Percentiles rank a stretch among this genome's conserved stretches.
phyloP scores from a whole-genome alignment of 176 grass and related monocot species.

The Guadua angustifolia region DNA sequence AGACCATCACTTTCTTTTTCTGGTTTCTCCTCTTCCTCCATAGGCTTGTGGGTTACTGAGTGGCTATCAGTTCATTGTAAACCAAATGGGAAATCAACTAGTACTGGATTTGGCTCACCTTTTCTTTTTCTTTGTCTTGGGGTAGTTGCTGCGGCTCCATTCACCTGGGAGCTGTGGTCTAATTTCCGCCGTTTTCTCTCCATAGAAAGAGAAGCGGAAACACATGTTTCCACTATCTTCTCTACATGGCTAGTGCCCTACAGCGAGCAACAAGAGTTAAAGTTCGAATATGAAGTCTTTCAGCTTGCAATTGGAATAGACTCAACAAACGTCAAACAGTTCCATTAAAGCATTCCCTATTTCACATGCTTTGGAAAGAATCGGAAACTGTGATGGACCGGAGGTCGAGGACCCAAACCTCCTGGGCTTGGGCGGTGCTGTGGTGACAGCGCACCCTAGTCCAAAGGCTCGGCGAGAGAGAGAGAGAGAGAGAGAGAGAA shows the following conservation, averaged over 20 bases:
- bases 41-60: constrained; percentile 36
- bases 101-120: constrained; percentile 18
- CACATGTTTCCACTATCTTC: constrained; percentile 57
- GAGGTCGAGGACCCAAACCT: too few relatives aligned
- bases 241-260: constrained; percentile 60
- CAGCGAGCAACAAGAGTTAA: constrained; percentile 44
- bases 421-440: too few relatives aligned
- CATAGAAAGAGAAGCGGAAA: constrained; percentile 38
- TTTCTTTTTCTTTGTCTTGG: constrained; percentile 50
- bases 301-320: neutral
- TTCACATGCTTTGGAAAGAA: too few relatives aligned
- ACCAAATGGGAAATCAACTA: constrained; percentile 10
- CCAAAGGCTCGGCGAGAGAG: too few relatives aligned
- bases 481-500: too few relatives aligned
- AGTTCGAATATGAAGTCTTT: constrained; percentile 1
- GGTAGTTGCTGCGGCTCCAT: neutral
- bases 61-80: neutral
- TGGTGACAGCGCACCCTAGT: too few relatives aligned
- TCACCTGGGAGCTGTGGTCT: constrained; percentile 38
- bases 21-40: constrained; percentile 41
- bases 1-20: constrained; percentile 70
- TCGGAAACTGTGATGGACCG: too few relatives aligned
- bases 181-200: constrained; percentile 47
- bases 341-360: neutral
- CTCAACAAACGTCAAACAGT: constrained; percentile 18